A percentile compares a stretch with the other conserved stretches of the same genome.
Evolutionary conservation across 345 rosid genomes (phyloP).

Genomic region (Eutrema japonicum): DNA sequence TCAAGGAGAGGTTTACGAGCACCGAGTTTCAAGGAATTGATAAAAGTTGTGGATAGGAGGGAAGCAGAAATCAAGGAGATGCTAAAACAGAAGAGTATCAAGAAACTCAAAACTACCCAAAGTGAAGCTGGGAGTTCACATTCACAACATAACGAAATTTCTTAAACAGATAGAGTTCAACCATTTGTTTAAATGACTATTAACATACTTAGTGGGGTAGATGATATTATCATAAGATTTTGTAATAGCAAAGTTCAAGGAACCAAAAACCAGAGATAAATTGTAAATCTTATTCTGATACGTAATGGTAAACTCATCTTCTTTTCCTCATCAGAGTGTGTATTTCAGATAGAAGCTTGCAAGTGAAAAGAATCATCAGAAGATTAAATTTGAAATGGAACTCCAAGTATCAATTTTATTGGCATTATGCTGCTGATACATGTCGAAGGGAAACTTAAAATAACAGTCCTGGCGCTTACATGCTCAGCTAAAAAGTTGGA

Average conservation of each 20-base stretch:
- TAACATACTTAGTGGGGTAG: constrained; percentile 33
- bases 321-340: constrained; percentile 2
- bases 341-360: constrained; percentile 22
- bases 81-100: constrained; percentile 56
- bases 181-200: constrained; percentile 24
- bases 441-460: constrained; percentile 25
- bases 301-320: not conserved
- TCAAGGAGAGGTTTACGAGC: constrained; percentile 50
- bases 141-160: constrained; percentile 28
- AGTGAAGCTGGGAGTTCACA: constrained; percentile 51
- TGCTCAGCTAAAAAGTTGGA: constrained; percentile 8
- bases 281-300: constrained; percentile 31
- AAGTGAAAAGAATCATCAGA: constrained; percentile 18
- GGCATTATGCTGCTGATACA: constrained; percentile 31
- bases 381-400: not conserved
- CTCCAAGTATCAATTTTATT: constrained; percentile 30
- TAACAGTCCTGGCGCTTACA: constrained; percentile 20
- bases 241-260: constrained; percentile 40
- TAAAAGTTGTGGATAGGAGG: constrained; percentile 67
- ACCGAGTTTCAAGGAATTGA: constrained; percentile 55
- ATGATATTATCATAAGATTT: constrained; percentile 34
- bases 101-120: constrained; percentile 47
- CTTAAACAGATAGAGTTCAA: constrained; percentile 27
- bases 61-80: constrained; percentile 63
- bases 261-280: constrained; percentile 13